Percentiles rank a stretch among this genome's conserved stretches.
Evolutionary conservation across 139 green algal genomes (phyloP).

Genomic region (Tetraselmis chui): DNA sequence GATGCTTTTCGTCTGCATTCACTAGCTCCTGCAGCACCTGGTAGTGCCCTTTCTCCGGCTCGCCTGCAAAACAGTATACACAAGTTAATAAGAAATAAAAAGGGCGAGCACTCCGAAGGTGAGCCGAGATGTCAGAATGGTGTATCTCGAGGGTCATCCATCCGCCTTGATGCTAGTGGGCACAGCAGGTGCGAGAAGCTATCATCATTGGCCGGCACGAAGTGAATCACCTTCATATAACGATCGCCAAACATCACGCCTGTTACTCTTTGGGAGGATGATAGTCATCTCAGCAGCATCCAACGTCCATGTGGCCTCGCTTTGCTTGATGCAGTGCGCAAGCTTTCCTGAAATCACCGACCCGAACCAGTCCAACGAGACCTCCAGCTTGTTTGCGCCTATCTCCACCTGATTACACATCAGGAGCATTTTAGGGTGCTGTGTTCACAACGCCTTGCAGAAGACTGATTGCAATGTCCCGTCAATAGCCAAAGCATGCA

Average conservation of each 20-base stretch:
- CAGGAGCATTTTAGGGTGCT: too few species aligned
- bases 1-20: neutral
- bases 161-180: too few species aligned
- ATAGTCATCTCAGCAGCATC: neutral
- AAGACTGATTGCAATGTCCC: too few species aligned
- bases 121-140: too few species aligned
- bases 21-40: neutral
- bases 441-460: too few species aligned
- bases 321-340: neutral
- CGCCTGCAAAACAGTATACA: neutral
- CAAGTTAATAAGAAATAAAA: too few species aligned
- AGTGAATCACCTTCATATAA: neutral
- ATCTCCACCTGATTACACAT: neutral
- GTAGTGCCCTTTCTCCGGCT: neutral
- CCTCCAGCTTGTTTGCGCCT: neutral
- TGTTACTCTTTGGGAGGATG: neutral
- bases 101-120: too few species aligned
- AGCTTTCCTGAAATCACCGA: neutral
- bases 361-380: neutral
- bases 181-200: too few species aligned
- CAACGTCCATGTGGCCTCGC: neutral
- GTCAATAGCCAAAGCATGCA: too few species aligned
- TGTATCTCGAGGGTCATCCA: too few species aligned
- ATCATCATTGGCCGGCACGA: too few species aligned
- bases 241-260: neutral